Conservation (phyloP, 352 stramenopile genomes). For the Phytopythium chamaehyphon region DNA sequence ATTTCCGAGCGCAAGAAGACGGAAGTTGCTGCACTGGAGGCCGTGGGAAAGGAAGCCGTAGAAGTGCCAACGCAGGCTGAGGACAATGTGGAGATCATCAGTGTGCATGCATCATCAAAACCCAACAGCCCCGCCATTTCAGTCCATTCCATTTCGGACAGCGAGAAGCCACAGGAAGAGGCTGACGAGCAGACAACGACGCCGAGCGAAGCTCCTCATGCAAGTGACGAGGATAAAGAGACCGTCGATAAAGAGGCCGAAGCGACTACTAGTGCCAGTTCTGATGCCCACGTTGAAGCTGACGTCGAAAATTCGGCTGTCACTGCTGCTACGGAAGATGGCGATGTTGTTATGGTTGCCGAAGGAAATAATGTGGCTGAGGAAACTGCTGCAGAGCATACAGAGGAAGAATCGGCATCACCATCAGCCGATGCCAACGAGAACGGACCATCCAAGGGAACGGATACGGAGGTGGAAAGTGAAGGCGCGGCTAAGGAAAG, state of each 20-base stretch:
- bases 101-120: conserved; percentile 1
- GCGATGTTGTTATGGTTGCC: conserved; percentile 1
- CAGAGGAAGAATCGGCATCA: not conserved
- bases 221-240: not conserved
- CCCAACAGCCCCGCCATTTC: not conserved
- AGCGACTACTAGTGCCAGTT: not conserved
- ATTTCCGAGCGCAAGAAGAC: conserved; percentile 21
- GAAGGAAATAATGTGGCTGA: not conserved
- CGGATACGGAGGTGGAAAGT: not conserved
- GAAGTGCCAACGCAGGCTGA: not conserved
- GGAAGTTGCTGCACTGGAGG: not conserved
- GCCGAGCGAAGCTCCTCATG: not conserved
- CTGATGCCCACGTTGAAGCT: not conserved
- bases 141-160: not conserved
- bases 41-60: not conserved
- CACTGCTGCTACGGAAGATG: not conserved
- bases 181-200: not conserved
- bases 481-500: conserved; percentile 1
- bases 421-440: not conserved
- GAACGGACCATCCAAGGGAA: not conserved
- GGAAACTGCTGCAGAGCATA: not conserved
- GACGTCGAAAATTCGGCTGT: not conserved
- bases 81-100: conserved; percentile 8
- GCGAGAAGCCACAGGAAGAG: not conserved
- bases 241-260: not conserved